phyloP scores from a whole-genome alignment of 176 grass and related monocot genomes.

The Phoenix roebelenii region DNA sequence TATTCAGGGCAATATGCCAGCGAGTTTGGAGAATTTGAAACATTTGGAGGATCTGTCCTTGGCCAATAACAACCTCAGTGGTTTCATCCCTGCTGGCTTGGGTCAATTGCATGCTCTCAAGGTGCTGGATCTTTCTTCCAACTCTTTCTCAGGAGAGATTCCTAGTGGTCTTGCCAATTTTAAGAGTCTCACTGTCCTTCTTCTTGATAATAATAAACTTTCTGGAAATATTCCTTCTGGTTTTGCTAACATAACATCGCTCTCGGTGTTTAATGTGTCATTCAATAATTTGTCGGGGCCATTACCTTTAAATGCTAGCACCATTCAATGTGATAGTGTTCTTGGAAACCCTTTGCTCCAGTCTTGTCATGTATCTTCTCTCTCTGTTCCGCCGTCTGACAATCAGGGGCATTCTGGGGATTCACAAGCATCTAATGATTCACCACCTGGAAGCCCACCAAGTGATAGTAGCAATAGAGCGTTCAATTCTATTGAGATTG shows the following conservation, averaged over 20 bases:
- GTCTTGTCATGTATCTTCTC: constrained; percentile 59
- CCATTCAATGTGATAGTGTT: constrained; percentile 62
- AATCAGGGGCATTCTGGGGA: constrained; percentile 36
- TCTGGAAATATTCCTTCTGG: constrained; percentile 64
- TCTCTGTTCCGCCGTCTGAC: constrained; percentile 51
- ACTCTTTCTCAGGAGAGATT: constrained; percentile 59
- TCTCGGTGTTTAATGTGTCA: constrained; percentile 73
- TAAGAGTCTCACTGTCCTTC: constrained; percentile 54
- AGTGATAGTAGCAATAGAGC: constrained; percentile 46
- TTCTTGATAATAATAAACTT: constrained; percentile 90
- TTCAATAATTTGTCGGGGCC: constrained; percentile 97
- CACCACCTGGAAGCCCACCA: constrained; percentile 21
- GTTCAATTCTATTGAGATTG: constrained; percentile 88
- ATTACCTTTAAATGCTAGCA: constrained; percentile 57
- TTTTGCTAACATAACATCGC: constrained; percentile 44
- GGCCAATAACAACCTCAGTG: constrained; percentile 61
- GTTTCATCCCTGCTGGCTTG: constrained; percentile 52
- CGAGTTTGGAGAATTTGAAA: constrained; percentile 41
- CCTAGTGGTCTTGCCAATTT: constrained; percentile 54
- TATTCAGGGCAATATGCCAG: constrained; percentile 56
- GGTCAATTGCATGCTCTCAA: constrained; percentile 48
- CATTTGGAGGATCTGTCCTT: constrained; percentile 54
- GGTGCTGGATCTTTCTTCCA: constrained; percentile 84
- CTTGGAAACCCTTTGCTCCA: constrained; percentile 88
- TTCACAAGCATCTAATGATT: constrained; percentile 41